phyloP scores from a whole-genome alignment of 768 basidiomycete genomes.

The Mycena belliarum region DNA sequence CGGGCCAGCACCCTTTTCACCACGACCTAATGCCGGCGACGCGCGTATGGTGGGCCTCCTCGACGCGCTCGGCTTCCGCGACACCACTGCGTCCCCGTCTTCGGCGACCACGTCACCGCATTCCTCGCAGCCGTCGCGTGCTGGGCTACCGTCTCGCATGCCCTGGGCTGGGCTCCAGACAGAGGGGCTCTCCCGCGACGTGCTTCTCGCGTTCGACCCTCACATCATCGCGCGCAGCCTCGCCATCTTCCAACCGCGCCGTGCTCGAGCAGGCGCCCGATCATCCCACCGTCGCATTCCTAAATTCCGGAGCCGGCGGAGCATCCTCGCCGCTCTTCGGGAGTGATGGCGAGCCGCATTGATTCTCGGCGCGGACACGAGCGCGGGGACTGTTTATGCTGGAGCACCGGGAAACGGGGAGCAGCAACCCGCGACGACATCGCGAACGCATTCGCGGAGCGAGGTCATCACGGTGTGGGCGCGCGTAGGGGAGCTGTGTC shows the following conservation, averaged over 20 bases:
- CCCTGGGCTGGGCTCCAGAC: slow-evolving; percentile 57
- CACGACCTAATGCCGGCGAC: too few relatives aligned
- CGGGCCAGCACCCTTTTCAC: slow-evolving; percentile 52
- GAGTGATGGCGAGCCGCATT: slow-evolving; percentile 71
- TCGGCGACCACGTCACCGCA: slow-evolving; percentile 22
- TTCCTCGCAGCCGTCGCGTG: slow-evolving; percentile 19
- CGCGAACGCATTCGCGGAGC: slow-evolving; percentile 69
- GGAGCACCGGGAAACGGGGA: not conserved
- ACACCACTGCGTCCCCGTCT: slow-evolving; percentile 10
- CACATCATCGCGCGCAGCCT: slow-evolving; percentile 64
- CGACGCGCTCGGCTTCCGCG: slow-evolving; percentile 39
- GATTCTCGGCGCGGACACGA: slow-evolving; percentile 67
- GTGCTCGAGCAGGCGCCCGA: slow-evolving; percentile 54
- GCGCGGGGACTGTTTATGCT: slow-evolving; percentile 27
- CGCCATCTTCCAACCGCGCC: slow-evolving; percentile 57
- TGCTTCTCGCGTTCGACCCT: slow-evolving; percentile 64
- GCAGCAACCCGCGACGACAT: slow-evolving; percentile 29
- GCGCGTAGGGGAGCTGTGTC: slow-evolving; percentile 70
- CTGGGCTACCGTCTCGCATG: slow-evolving; percentile 21
- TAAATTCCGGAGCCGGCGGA: slow-evolving; percentile 35
- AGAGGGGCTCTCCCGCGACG: slow-evolving; percentile 69
- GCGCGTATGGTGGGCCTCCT: slow-evolving; percentile 40
- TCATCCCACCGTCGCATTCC: slow-evolving; percentile 49
- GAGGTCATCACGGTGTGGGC: slow-evolving; percentile 76
- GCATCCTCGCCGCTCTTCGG: slow-evolving; percentile 54